A percentile compares a stretch with the other conserved stretches of the same genome.
Evolutionary conservation across 768 basidiomycete genomes (phyloP).

Genomic region (Lactifluus volemus): DNA sequence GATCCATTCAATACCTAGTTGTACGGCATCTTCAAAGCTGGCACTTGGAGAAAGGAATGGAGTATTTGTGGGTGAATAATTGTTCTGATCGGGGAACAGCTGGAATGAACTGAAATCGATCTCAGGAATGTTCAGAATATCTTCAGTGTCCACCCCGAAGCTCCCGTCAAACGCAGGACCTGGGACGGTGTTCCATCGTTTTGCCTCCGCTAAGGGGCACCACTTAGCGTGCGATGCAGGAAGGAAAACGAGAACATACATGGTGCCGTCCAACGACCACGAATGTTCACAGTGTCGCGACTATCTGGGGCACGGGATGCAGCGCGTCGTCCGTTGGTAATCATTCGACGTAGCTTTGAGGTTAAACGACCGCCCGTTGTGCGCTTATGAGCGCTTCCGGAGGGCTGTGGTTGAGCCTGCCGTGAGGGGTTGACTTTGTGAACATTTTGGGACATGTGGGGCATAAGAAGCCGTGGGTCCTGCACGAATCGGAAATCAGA

Average conservation of each 20-base stretch:
- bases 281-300: slow-evolving; percentile 16
- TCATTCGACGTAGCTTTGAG: slow-evolving; percentile 16
- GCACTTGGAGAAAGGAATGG: neutral
- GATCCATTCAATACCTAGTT: slow-evolving; percentile 28
- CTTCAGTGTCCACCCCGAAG: slow-evolving; percentile 31
- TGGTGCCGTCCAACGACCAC: slow-evolving; percentile 23
- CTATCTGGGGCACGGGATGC: neutral
- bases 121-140: slow-evolving; percentile 27
- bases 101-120: slow-evolving; percentile 33
- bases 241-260: slow-evolving; percentile 6
- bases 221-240: neutral
- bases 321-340: slow-evolving; percentile 16
- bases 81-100: slow-evolving; percentile 31
- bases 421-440: neutral
- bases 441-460: slow-evolving; percentile 27
- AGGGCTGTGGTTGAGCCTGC: slow-evolving; percentile 7
- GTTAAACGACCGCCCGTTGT: slow-evolving; percentile 16
- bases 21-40: slow-evolving; percentile 22
- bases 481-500: neutral
- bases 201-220: slow-evolving; percentile 4
- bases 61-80: slow-evolving; percentile 21
- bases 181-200: neutral
- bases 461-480: slow-evolving; percentile 30
- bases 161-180: slow-evolving; percentile 31
- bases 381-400: slow-evolving; percentile 11